Evolutionary conservation across 805 yeast genomes (phyloP), one percentile per base, ranked within the genome.

Genomic region (Metschnikowia hibisci): DNA sequence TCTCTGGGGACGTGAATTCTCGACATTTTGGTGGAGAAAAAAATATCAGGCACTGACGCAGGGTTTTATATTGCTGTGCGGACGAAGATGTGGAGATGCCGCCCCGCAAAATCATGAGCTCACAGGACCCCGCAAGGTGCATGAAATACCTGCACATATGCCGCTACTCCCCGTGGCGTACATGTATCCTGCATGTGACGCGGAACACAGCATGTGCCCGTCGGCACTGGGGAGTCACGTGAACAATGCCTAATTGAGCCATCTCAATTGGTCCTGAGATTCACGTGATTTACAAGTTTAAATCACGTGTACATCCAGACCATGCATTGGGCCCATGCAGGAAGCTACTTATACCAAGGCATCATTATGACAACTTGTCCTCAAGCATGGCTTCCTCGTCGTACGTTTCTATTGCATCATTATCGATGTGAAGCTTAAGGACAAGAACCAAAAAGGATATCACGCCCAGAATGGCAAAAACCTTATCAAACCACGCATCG

Each of bases 401-500:
- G 35, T 56, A 62, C 6, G 49, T 55, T 7, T 54, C 57, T 10
- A 51, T 54, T 30, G 37, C 62, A 11, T 48, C 44, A 29, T 48
- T 50, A 18, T 52, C 57, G 25, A 52, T 46, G 34, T 42, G 48
- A 1, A 30, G 4, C 41, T 57, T 57, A 42, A 58, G 34, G 2
- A 50, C 40, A n/a, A 65, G 43, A 37, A 62, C 55, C 16, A 56
- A 22, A 4, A 57, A 39, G 3, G 78, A 68, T 1, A 56, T 46
- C 3, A 71, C 48, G 49, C 76, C 66, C 9, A 78, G 61, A 5
- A 70, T 32, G 10, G 69, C 77, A 59, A 75, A 77, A 33, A 77
- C 71, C 54, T 73, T 65, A 49, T 76, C 80, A 48, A 75, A 77
- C 78, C 78, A 74, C 15, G 59, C 57, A 46, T 76, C 80, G 15